These are phyloP conservation scores for Phylloporus sp. DNA, from an alignment of 1,284 basidiomycete species.

Conservation along the genomic window DNA sequence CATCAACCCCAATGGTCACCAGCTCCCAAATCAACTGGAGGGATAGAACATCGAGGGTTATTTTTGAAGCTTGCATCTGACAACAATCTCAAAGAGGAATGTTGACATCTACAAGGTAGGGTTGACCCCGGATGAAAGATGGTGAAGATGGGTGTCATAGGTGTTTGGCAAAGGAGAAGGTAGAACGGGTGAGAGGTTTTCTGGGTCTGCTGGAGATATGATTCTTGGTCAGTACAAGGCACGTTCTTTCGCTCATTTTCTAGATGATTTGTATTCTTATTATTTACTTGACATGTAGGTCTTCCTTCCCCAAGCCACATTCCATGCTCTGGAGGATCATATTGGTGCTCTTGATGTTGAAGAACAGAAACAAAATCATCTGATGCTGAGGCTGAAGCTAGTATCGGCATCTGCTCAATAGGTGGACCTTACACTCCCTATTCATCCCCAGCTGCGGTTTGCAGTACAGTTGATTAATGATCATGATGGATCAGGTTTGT, in stretches of 20 bases:
- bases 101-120: conserved; percentile 81
- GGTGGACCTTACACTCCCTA: conserved; percentile 85
- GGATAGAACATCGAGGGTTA: conserved; percentile 92
- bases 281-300: conserved; percentile 58
- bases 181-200: conserved; percentile 68
- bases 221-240: conserved; percentile 84
- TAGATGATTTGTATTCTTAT: not conserved
- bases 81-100: conserved; percentile 79
- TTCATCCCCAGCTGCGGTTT: conserved; percentile 57
- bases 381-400: conserved; percentile 81
- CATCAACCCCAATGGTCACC: conserved; percentile 93
- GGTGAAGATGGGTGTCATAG: conserved; percentile 51
- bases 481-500: too few relatives aligned
- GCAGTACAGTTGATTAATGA: too few relatives aligned
- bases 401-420: conserved; percentile 71
- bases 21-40: conserved; percentile 93
- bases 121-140: conserved; percentile 85
- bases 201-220: conserved; percentile 78
- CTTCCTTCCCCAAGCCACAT: conserved; percentile 88
- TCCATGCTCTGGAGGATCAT: conserved; percentile 90
- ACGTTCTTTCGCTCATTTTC: not conserved
- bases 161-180: conserved; percentile 60
- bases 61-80: conserved; percentile 82
- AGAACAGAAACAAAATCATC: conserved; percentile 79
- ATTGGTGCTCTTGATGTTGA: conserved; percentile 85